phyloP scores from a whole-genome alignment of 805 yeast species.

The Tetrapisispora phaffii region DNA sequence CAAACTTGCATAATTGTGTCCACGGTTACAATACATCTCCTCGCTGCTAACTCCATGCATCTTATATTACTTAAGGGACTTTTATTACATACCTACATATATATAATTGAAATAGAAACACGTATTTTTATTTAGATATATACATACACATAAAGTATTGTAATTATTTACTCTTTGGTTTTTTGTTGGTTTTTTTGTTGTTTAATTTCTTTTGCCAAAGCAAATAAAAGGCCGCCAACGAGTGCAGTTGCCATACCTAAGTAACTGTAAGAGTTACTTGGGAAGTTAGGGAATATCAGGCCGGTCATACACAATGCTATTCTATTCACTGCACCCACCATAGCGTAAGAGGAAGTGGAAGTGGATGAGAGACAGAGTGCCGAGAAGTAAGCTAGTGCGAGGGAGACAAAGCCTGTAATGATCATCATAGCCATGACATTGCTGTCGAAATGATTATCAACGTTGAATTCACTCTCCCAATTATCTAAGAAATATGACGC shows the following conservation, averaged over 20 bases:
- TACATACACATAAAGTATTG: background rate
- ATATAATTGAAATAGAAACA: no score
- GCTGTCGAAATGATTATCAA: constrained; percentile 62
- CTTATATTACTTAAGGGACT: no score
- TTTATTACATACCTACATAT: no score
- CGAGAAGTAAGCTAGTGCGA: constrained; percentile 91
- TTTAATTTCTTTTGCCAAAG: constrained; percentile 55
- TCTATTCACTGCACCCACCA: constrained; percentile 97
- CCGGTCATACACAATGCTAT: constrained; percentile 91
- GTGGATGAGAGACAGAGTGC: constrained; percentile 98
- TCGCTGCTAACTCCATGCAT: no score
- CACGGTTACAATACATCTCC: no score
- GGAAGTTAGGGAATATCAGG: constrained; percentile 80
- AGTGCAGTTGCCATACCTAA: constrained; percentile 83
- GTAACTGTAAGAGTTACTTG: constrained; percentile 78
- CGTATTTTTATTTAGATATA: no score
- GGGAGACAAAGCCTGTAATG: constrained; percentile 80
- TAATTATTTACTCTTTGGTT: background rate
- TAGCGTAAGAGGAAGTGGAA: constrained; percentile 89
- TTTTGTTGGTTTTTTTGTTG: constrained; percentile 49
- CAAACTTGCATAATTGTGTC: no score
- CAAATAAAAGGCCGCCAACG: constrained; percentile 83
- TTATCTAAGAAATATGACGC: constrained; percentile 72
- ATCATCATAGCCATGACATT: constrained; percentile 63
- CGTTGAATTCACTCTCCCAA: constrained; percentile 66